Evolutionary conservation across 345 rosid genomes (phyloP).

Genomic region (Theobroma cacao): DNA sequence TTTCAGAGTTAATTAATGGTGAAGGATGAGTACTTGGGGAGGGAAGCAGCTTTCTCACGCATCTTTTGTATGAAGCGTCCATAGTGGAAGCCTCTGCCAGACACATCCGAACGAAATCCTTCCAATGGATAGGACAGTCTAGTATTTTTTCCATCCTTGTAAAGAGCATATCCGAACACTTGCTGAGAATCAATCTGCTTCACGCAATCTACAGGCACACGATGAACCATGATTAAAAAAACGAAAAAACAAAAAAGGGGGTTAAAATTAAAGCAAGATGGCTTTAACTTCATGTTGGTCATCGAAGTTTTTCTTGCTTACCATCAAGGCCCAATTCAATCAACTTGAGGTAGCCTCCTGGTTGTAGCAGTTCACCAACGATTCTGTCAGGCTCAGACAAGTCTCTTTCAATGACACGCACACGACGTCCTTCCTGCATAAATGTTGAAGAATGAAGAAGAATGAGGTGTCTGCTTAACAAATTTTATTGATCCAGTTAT

Average conservation of each 20-base stretch:
- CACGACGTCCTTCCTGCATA: conserved; percentile 26
- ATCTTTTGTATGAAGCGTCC: conserved; percentile 38
- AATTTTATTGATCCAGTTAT: too few species aligned
- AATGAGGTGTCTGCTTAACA: not conserved
- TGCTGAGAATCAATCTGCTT: conserved; percentile 54
- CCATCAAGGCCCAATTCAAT: conserved; percentile 27
- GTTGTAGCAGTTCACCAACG: conserved; percentile 25
- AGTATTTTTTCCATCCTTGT: conserved; percentile 39
- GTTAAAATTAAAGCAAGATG: too few species aligned
- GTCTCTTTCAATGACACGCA: conserved; percentile 29
- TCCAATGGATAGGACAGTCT: conserved; percentile 40
- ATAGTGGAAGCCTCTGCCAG: conserved; percentile 45
- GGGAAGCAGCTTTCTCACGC: conserved; percentile 41
- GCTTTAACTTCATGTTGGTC: not conserved
- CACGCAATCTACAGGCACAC: conserved; percentile 41
- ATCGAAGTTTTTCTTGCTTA: not conserved
- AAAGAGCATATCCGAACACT: conserved; percentile 50
- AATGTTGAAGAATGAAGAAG: not conserved
- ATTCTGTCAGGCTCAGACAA: conserved; percentile 24
- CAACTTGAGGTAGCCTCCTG: conserved; percentile 27
- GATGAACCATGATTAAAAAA: not conserved
- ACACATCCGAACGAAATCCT: conserved; percentile 36
- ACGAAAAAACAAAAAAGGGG: not conserved
- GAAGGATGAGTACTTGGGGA: conserved; percentile 28
- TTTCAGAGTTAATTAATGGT: not conserved